Conservation (phyloP, 768 basidiomycete genomes). For the Tricholoma terreum region DNA sequence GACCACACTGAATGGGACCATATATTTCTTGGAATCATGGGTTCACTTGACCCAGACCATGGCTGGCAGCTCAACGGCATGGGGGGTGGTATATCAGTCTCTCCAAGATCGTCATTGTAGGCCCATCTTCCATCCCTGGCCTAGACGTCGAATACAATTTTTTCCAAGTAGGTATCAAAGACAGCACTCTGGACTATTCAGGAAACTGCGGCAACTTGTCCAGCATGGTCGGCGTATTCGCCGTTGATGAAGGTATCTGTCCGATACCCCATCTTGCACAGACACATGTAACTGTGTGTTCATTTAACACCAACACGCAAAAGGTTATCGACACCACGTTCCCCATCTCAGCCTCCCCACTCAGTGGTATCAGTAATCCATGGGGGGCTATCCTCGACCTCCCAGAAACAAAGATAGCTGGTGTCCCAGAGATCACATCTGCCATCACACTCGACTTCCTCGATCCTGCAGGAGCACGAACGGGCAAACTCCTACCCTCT, state of each 20-base stretch:
- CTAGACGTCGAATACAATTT: conserved; percentile 73
- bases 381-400: conserved; percentile 49
- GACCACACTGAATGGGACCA: conserved; percentile 50
- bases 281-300: conserved; percentile 45
- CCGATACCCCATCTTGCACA: conserved; percentile 17
- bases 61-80: conserved; percentile 76
- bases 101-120: conserved; percentile 72
- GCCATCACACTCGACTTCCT: conserved; percentile 65
- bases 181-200: conserved; percentile 58
- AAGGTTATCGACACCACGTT: conserved; percentile 71
- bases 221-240: conserved; percentile 71
- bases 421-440: conserved; percentile 65
- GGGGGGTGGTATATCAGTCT: conserved; percentile 75
- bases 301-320: conserved; percentile 71
- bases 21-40: conserved; percentile 74
- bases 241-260: conserved; percentile 62
- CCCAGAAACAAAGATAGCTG: conserved; percentile 57
- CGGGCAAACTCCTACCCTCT: conserved; percentile 67
- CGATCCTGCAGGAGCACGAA: conserved; percentile 63
- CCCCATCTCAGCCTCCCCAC: conserved; percentile 38
- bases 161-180: conserved; percentile 58
- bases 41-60: conserved; percentile 70
- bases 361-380: too few relatives aligned
- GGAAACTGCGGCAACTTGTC: conserved; percentile 79
- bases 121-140: conserved; percentile 41